A percentile compares a stretch with the other conserved stretches of the same genome.
phyloP scores from a whole-genome alignment of 2,329 filamentous ascomycete genomes.

The Pseudogymnoascus sp. region DNA sequence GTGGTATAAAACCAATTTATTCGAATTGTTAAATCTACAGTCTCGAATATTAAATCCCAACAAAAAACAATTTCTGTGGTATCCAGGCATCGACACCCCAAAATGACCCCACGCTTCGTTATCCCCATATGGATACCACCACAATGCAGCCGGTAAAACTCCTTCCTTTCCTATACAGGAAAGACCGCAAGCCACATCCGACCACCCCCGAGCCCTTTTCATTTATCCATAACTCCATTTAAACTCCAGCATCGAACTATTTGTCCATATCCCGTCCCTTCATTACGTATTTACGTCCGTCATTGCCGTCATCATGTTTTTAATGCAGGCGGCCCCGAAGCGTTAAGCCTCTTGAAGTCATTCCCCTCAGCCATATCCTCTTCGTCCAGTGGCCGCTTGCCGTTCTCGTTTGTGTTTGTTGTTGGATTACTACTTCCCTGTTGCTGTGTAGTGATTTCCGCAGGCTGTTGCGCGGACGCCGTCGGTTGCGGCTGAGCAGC shows the following conservation, averaged over 20 bases:
- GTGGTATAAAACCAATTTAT: background rate
- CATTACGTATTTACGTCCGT: slow-evolving; percentile 3
- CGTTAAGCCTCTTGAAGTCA: slow-evolving; percentile 18
- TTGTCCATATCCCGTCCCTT: slow-evolving; percentile 1
- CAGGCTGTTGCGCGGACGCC: background rate
- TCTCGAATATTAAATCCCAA: background rate
- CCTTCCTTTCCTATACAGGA: background rate
- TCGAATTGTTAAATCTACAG: slow-evolving; percentile 7
- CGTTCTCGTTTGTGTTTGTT: slow-evolving; percentile 12
- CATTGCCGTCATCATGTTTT: slow-evolving; percentile 15
- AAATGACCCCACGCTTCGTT: background rate
- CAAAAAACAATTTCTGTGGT: slow-evolving; percentile 1
- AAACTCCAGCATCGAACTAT: background rate
- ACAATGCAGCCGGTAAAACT: slow-evolving; percentile 6
- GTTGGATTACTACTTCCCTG: background rate
- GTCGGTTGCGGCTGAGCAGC: background rate
- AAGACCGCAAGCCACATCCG: background rate
- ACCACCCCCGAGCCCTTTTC: background rate
- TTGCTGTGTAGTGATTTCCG: background rate
- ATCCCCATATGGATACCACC: background rate
- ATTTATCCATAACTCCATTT: slow-evolving; percentile 6
- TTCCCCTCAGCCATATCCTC: slow-evolving; percentile 13
- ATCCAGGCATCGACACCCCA: background rate
- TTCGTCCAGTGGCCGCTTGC: slow-evolving; percentile 20
- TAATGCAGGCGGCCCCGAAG: slow-evolving; percentile 17